These are phyloP conservation scores for Kentomonas sorsogonicus DNA, from an alignment of 208 protist species.

Conservation along the genomic window DNA sequence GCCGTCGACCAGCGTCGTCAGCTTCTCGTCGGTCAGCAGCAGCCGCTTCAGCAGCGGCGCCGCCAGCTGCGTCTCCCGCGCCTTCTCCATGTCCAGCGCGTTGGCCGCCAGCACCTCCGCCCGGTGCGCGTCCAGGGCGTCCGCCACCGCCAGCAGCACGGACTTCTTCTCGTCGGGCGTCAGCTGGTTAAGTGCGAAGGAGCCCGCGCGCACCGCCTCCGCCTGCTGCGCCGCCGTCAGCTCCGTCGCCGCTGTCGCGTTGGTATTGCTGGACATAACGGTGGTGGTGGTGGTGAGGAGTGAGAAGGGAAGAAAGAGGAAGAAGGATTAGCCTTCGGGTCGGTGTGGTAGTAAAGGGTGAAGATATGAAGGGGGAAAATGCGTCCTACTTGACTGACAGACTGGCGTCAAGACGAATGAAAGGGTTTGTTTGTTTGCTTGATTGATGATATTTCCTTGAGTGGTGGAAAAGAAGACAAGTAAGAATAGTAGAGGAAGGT, in stretches of 20 bases:
- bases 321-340: not conserved
- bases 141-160: slow-evolving; percentile 52
- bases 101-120: slow-evolving; percentile 66
- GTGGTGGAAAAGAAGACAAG: too few relatives aligned
- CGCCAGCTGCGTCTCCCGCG: slow-evolving; percentile 27
- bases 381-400: too few relatives aligned
- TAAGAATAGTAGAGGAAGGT: too few relatives aligned
- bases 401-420: too few relatives aligned
- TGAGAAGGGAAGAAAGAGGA: not conserved
- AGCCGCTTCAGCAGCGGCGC: slow-evolving; percentile 49
- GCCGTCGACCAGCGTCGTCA: slow-evolving; percentile 44
- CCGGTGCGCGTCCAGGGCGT: slow-evolving; percentile 32
- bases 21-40: slow-evolving; percentile 51
- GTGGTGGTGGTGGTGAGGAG: too few relatives aligned
- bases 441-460: too few relatives aligned
- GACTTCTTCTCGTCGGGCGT: slow-evolving; percentile 22
- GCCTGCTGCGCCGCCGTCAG: slow-evolving; percentile 41
- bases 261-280: too few relatives aligned
- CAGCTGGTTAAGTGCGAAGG: slow-evolving; percentile 30
- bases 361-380: not conserved
- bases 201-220: slow-evolving; percentile 47
- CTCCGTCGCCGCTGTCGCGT: too few relatives aligned
- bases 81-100: slow-evolving; percentile 47
- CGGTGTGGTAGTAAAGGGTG: not conserved
- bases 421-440: too few relatives aligned